phyloP scores from a whole-genome alignment of 2,329 filamentous ascomycete species.

The Alternaria arborescens region DNA sequence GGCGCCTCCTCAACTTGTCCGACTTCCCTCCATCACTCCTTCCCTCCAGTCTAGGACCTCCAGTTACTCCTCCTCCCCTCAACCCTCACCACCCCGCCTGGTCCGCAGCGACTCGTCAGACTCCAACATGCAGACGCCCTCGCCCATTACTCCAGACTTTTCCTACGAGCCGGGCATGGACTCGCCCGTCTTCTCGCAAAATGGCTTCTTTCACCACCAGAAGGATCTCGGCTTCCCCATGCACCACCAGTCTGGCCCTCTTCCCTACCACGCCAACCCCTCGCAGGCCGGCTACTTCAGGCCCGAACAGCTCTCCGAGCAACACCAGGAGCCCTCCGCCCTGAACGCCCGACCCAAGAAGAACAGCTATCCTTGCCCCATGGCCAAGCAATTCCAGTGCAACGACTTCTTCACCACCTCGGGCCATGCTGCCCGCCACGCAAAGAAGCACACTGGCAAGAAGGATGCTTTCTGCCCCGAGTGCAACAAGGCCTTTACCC shows the following conservation, averaged over 20 bases:
- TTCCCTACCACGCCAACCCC: slow-evolving; percentile 34
- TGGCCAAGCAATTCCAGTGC: slow-evolving; percentile 74
- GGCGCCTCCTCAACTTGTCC: slow-evolving; percentile 41
- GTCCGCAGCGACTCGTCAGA: slow-evolving; percentile 58
- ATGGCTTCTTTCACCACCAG: slow-evolving; percentile 39
- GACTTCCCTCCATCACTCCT: slow-evolving; percentile 48
- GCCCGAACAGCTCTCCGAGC: slow-evolving; percentile 21
- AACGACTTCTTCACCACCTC: slow-evolving; percentile 85
- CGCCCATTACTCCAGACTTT: slow-evolving; percentile 58
- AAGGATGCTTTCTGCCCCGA: slow-evolving; percentile 76
- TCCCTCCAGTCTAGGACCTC: slow-evolving; percentile 52
- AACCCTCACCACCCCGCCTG: slow-evolving; percentile 56
- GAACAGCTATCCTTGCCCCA: slow-evolving; percentile 78
- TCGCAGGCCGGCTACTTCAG: slow-evolving; percentile 33
- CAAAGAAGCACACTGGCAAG: slow-evolving; percentile 83
- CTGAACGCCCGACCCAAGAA: slow-evolving; percentile 59
- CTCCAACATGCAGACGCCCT: slow-evolving; percentile 55
- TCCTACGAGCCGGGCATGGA: slow-evolving; percentile 38
- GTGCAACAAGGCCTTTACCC: slow-evolving; percentile 82
- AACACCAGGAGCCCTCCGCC: slow-evolving; percentile 35
- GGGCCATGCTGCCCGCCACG: slow-evolving; percentile 83
- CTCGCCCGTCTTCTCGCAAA: slow-evolving; percentile 41
- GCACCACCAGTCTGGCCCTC: slow-evolving; percentile 31
- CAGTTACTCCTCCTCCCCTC: slow-evolving; percentile 57
- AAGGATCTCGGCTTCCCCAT: slow-evolving; percentile 37